phyloP scores from a whole-genome alignment of 345 rosid species.

The Bruguiera sexangula region DNA sequence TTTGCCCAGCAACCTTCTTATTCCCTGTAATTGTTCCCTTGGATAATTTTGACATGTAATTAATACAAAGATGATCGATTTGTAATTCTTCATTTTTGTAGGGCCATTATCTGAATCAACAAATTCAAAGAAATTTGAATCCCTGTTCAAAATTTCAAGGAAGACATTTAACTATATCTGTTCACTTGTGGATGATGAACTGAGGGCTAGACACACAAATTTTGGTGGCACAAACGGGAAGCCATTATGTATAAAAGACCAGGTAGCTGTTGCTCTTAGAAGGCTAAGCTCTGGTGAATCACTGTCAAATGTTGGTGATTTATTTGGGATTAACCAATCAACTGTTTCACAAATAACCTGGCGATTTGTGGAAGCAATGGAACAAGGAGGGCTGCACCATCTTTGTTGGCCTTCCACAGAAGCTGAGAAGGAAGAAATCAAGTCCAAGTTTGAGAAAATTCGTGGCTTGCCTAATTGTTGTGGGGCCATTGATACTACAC shows the following conservation, averaged over 20 bases:
- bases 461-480: conserved; percentile 63
- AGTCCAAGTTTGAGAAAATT: conserved; percentile 59
- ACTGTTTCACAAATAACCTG: conserved; percentile 74
- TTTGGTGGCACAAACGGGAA: conserved; percentile 44
- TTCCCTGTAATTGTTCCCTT: not conserved
- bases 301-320: conserved; percentile 56
- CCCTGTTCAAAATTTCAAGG: conserved; percentile 62
- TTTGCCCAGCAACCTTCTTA: not conserved
- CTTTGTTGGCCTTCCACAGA: conserved; percentile 61
- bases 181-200: conserved; percentile 63
- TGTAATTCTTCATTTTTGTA: conserved; percentile 19
- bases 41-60: not conserved
- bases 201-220: conserved; percentile 50
- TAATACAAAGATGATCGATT: not conserved
- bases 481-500: conserved; percentile 56
- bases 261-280: conserved; percentile 70
- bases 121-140: conserved; percentile 51
- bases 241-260: conserved; percentile 49
- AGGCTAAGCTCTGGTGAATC: conserved; percentile 80
- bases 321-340: conserved; percentile 64
- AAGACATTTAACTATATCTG: conserved; percentile 67
- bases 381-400: conserved; percentile 58
- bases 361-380: conserved; percentile 80
- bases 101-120: conserved; percentile 42
- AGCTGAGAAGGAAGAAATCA: conserved; percentile 42